Evolutionary conservation across 2,329 filamentous ascomycete species (phyloP).

Genomic region (Nigrograna mackinnonii): DNA sequence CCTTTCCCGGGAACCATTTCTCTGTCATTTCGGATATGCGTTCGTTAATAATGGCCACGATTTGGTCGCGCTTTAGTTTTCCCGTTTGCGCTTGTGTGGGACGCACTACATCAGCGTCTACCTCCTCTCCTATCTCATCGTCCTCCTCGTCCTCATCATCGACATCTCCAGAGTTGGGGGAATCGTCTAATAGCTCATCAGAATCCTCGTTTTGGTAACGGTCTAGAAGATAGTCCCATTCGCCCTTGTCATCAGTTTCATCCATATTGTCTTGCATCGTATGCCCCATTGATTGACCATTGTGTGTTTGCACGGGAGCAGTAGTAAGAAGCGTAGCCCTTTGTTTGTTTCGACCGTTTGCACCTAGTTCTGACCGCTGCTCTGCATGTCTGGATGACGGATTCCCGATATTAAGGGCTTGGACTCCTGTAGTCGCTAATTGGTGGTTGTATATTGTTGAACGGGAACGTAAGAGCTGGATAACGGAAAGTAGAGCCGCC

Average conservation of each 20-base stretch:
- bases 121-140: constrained; percentile 8
- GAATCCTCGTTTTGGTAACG: constrained; percentile 48
- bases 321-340: no score
- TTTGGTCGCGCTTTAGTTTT: constrained; percentile 16
- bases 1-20: constrained; percentile 23
- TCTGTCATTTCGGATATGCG: constrained; percentile 20
- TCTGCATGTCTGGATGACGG: no score
- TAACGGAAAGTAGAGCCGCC: constrained; percentile 59
- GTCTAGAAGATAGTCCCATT: constrained; percentile 41
- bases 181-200: constrained; percentile 53
- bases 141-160: constrained; percentile 10
- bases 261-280: no score
- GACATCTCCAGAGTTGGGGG: constrained; percentile 8
- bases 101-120: neutral
- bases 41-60: constrained; percentile 30
- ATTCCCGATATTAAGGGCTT: constrained; percentile 3
- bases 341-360: no score
- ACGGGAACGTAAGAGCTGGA: constrained; percentile 56
- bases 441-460: constrained; percentile 11
- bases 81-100: neutral
- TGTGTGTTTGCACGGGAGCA: no score
- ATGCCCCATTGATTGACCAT: no score
- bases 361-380: no score
- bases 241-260: no score
- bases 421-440: constrained; percentile 2